Percentiles rank a stretch among this genome's conserved stretches.
Conservation (phyloP, 305 asterid genomes). For the Fraxinus baroniana region DNA sequence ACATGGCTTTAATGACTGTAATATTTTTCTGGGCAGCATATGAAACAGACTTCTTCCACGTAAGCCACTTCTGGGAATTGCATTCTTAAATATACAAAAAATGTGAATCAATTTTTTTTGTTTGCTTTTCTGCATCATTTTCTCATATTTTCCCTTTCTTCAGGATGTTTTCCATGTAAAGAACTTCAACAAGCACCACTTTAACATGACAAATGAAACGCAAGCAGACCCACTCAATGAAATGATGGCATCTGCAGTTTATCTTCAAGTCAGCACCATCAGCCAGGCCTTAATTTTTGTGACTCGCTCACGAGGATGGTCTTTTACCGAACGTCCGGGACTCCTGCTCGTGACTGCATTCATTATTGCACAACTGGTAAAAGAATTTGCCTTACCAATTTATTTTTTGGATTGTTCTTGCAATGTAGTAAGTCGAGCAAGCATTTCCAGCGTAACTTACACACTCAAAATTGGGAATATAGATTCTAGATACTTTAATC, state of each 20-base stretch:
- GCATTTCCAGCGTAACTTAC: not conserved
- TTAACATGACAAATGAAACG: slow-evolving; percentile 25
- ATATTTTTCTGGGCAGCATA: slow-evolving; percentile 49
- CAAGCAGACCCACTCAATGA: slow-evolving; percentile 29
- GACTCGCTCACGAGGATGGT: slow-evolving; percentile 55
- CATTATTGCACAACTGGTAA: slow-evolving; percentile 54
- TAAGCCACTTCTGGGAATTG: slow-evolving; percentile 7
- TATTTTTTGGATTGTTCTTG: not conserved
- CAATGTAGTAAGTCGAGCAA: not conserved
- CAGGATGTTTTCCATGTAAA: slow-evolving; percentile 29
- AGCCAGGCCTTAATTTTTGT: slow-evolving; percentile 61
- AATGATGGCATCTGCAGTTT: slow-evolving; percentile 48
- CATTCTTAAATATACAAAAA: not conserved
- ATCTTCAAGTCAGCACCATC: slow-evolving; percentile 67
- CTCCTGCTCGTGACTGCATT: slow-evolving; percentile 52
- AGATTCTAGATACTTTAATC: not conserved
- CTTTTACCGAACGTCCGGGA: slow-evolving; percentile 55
- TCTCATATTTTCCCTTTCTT: slow-evolving; percentile 1
- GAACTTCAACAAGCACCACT: slow-evolving; percentile 32
- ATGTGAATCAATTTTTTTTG: not conserved
- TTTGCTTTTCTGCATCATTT: not conserved
- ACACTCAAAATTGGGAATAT: not conserved
- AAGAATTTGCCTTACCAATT: not conserved
- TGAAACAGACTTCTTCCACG: slow-evolving; percentile 44
- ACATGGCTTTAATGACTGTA: slow-evolving; percentile 50